Evolutionary conservation across 257 asterid species (phyloP), one percentile per base, ranked within the genome.

Genomic region (Solanum pennellii): DNA sequence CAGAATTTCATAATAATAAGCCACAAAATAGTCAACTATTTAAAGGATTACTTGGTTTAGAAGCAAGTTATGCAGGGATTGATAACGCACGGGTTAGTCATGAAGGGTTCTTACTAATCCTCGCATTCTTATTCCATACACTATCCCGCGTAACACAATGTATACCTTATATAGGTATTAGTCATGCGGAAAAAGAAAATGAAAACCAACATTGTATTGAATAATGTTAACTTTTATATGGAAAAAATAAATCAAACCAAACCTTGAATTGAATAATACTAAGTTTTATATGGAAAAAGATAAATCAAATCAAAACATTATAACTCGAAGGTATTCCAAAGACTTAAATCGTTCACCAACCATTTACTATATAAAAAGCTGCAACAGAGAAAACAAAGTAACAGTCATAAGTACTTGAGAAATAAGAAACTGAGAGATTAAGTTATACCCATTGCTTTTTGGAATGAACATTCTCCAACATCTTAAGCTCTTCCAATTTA

Each of bases 391-490:
- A 42, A n/a, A 42, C 45, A 23, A n/a, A 29, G 62, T 77, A 77
- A 44, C 12, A 14, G 14, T 25, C 39, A 44, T 12, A 14, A 14
- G 76, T 15, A 87, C 33, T 69, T 12, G 37, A 83, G 42, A 79
- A 83, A 2, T 84, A 7, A 35, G 20, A 33, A 62, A 69, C 20
- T 42, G 6, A 37, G 12, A 74, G 88, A 62, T 45, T 77, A 12
- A 33, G 49, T 82, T 88, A 95, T 83, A 95, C 96, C 90, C 91
- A 80, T 90, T 92, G 96, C 66, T 95, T 96, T 89, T 96, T 95
- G 10, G 98, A 91, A 35, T 93, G 99, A 8, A 95, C 93, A 76
- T 92, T 92, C 90, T 97, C 98, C 90, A 95, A 87, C 68, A 74
- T 85, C 92, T 95, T 94, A 4, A 95, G 95, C 92, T 94, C 98